Evolutionary conservation across 2,329 filamentous ascomycete species (phyloP), one percentile per base, ranked within the genome.

Genomic region (Ophiocordyceps robertsii): DNA sequence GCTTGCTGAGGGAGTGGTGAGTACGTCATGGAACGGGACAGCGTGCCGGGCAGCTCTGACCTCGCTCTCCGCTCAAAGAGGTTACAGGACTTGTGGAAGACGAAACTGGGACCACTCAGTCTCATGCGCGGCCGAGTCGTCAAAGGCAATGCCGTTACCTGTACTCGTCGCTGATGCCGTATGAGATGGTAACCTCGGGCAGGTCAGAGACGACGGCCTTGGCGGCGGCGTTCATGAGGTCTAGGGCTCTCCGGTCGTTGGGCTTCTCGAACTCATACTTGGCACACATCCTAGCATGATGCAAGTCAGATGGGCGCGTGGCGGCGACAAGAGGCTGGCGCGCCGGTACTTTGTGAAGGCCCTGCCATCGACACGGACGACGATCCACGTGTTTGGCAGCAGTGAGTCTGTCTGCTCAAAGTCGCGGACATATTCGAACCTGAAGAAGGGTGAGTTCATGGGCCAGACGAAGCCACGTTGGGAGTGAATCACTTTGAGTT

Each of bases 181-280:
- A 98, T 0, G 83, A 89, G 47, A 96, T 75, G 7, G 81, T 78
- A 49, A 95, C 78, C 54, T 96, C 90, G 4, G 87, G 80, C 21
- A 96, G 65, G 40, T 93, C 84, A 48, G 75, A 75, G 65, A 95
- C 77, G 38, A 95, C 86, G 6, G 82, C 82, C 46, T 78, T 75
- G n/a, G 92, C 92, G 2, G 88, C 88, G 1, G 79, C 78, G 56
- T 98, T 98, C 90, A 98, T 96, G 50, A 98, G 78, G 60, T 93
- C 77, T 12, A 96, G 67, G 0, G 89, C 92, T 49, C 85, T 75
- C 35, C 73, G 72, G 61, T 98, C 92, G 63, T 96, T 98, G 33
- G 92, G 92, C 64, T 96, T 98, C 53, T 80, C 72, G 56, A 96
- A 96, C 19, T 67, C 67, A 64, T 96, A 92, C 60, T 83, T 85